Evolutionary conservation across 129 eudicot species (phyloP), one percentile per base, ranked within the genome.

Genomic region (Deinandra increscens): DNA sequence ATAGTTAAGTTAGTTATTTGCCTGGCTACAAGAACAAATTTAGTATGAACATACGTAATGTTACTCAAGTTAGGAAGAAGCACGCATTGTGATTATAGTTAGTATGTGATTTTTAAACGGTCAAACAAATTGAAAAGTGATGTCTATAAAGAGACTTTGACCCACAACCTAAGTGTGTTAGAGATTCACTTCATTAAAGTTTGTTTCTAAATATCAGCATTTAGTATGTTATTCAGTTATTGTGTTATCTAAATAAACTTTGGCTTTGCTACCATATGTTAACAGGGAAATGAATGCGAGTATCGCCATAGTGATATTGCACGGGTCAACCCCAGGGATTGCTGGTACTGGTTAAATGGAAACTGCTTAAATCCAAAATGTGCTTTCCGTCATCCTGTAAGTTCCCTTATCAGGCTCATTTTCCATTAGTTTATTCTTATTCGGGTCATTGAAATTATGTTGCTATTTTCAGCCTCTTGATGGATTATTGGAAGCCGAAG

Each of bases 281-380:
- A 60, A 58, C 91, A 88, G 98, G 98, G 98, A 86, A 84, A 75
- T 59, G 98, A 92, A 72, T 92, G 98, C 33, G 98, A 92, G 80
- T 92, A 82, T 77, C 96, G 98, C 10, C 98, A 92, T 69, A 92
- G 96, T 82, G 98, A 92, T 44, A 61, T 74, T 79, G 98, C 95
- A 36, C 84, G 98, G 69, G 59, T 88, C 19, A 92, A 92, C 62
- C 98, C 98, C 12, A 77, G 91, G 77, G 98, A 92, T 80, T 92
- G 98, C 84, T 88, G 74, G 77, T 92, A 69, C 75, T 92, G 98
- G 98, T 43, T 92, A 60, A 80, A 89, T 62, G 89, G 91, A 43
- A 86, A 68, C 18, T 92, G 96, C 82, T 79, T 86, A 80, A 92
- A 92, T 70, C 96, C 98, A 23, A 92, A 92, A 79, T 92, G 98